Evolutionary conservation across 306 rosid genomes (phyloP).

Genomic region (Geum urbanum): DNA sequence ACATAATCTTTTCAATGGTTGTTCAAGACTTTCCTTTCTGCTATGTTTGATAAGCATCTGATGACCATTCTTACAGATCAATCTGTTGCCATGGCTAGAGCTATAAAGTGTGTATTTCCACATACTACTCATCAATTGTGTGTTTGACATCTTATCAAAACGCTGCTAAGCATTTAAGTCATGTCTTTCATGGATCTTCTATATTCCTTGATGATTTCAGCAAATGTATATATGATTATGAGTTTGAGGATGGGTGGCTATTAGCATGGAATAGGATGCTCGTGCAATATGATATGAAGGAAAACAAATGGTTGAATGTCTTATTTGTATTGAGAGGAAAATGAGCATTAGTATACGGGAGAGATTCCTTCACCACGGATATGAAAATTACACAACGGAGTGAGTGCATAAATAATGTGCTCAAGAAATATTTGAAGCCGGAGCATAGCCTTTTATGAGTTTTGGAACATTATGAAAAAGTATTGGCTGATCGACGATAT

Average conservation of each 20-base stretch:
- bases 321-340: constrained; percentile 3
- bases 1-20: constrained; percentile 6
- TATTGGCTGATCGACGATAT: constrained; percentile 4
- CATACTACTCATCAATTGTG: background rate
- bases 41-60: background rate
- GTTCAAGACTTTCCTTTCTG: background rate
- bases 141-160: background rate
- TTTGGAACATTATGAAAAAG: background rate
- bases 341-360: background rate
- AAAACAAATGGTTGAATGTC: background rate
- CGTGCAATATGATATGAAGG: background rate
- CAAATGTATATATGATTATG: constrained; percentile 1
- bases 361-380: background rate
- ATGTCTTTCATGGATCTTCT: background rate
- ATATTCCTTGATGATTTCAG: background rate
- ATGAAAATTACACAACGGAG: constrained; percentile 4
- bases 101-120: background rate
- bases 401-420: constrained; percentile 2
- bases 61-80: constrained; percentile 10
- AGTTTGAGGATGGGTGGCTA: constrained; percentile 8
- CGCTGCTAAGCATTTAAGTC: background rate
- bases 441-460: background rate
- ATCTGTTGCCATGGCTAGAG: background rate
- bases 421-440: constrained; percentile 7
- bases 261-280: constrained; percentile 10